Conservation (phyloP, 2,329 filamentous ascomycete species). For the Apiospora malaysiana region DNA sequence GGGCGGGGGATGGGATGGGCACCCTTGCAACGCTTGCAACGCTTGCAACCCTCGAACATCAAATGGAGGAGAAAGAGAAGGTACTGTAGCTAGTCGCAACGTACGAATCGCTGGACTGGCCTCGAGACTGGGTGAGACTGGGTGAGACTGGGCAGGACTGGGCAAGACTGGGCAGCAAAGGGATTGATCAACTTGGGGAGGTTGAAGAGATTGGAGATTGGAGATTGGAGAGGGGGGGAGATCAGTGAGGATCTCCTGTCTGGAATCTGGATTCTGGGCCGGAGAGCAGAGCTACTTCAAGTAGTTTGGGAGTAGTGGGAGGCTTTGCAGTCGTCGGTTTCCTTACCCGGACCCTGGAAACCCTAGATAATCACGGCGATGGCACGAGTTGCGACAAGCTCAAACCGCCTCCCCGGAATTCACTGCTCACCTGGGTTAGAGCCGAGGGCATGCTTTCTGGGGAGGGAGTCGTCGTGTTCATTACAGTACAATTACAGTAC, state of each 20-base stretch:
- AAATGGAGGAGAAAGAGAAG: too few relatives aligned
- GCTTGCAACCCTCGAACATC: background rate
- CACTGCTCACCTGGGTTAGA: constrained; percentile 9
- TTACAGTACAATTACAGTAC: too few relatives aligned
- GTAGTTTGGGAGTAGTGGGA: background rate
- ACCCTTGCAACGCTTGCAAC: background rate
- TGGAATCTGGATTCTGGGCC: background rate
- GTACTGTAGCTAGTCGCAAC: too few relatives aligned
- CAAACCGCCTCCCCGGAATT: constrained; percentile 13
- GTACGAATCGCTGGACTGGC: background rate
- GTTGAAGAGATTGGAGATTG: background rate
- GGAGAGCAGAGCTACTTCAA: background rate
- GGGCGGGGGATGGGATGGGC: too few relatives aligned
- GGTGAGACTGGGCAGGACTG: too few relatives aligned
- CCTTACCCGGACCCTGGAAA: constrained; percentile 8
- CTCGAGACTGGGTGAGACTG: too few relatives aligned
- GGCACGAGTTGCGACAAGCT: background rate
- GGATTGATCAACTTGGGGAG: background rate
- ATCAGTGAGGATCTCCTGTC: too few relatives aligned
- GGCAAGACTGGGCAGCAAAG: too few relatives aligned
- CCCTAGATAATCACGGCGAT: background rate
- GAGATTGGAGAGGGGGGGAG: too few relatives aligned
- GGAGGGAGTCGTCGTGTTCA: too few relatives aligned
- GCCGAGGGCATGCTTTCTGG: background rate
- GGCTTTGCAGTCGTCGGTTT: background rate